Base-by-base conservation (phyloP, 148 eudicot species). In the Vaccinium corymbosum region DNA sequence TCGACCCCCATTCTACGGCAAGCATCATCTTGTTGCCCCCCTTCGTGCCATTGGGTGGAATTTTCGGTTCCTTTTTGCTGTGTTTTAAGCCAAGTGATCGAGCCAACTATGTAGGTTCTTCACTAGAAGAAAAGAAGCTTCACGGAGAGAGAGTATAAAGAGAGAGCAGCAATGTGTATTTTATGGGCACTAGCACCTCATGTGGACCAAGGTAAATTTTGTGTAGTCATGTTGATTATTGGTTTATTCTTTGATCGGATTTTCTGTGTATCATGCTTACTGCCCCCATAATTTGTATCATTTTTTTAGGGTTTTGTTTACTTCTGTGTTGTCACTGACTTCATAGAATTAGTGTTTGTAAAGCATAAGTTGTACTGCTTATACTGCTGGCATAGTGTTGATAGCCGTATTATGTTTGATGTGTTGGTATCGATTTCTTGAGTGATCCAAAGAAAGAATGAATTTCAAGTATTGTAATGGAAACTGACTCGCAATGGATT, bases 11-110 rank as follows among this genome's bases (percentile, higher is more conserved):
- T 35, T 64, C 68, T 68, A 53, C 35, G 19, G 53, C 52, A 71
- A 71, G 46, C 70, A 83, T 51, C 86, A 80, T 72, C 78, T 73
- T 85, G 71, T 80, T 80, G 82, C 85, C 74, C 59, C 83, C 80
- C 57, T 16, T 52, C 15, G 20, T 74, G 27, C 61, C 11, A 79
- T 61, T 59, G 49, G 85, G 78, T 79, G 80, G 81, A 83, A 83
- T 11, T 53, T 83, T 83, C 20, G 35, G 48, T 82, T 73, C 49
- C 71, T 72, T 61, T 71, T 6, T 79, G 61, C 53, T 76, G 83
- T 73, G 75, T 80, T 80, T 66, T 35, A 72, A 62, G 55, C 83
- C 49, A 7, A 64, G 15, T 15, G 81, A 82, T 86, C 80, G 66
- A 46, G 85, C 81, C 83, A 62, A 55, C 50, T 52, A 19, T 7